These are phyloP conservation scores for Paramyrothecium sp. DNA, from an alignment of 2,329 filamentous ascomycete genomes.

Conservation along the genomic window DNA sequence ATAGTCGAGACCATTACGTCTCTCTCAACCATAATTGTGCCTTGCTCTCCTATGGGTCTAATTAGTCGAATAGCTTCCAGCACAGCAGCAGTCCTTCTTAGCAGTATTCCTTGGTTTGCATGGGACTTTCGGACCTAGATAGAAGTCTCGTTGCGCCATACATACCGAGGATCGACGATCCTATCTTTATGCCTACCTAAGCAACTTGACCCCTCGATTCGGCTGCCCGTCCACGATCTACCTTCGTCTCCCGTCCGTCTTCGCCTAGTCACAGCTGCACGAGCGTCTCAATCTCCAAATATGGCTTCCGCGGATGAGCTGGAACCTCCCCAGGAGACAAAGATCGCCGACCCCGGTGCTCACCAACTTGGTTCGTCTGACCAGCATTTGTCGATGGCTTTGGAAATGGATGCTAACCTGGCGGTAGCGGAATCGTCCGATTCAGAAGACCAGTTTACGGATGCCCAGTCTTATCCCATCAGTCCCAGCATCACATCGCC, in stretches of 20 bases:
- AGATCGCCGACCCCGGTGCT: conserved; percentile 53
- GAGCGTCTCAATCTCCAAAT: not conserved
- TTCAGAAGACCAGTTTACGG: conserved; percentile 69
- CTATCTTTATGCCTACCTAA: too few species aligned
- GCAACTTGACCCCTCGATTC: not conserved
- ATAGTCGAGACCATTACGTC: not conserved
- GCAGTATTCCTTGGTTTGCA: not conserved
- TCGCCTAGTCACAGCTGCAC: not conserved
- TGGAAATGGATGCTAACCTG: conserved; percentile 18
- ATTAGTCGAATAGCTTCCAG: not conserved
- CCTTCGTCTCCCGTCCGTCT: not conserved
- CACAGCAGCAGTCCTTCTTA: not conserved
- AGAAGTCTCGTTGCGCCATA: too few species aligned
- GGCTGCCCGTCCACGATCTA: not conserved
- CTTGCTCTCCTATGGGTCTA: not conserved
- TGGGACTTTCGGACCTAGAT: not conserved
- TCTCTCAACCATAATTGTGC: not conserved
- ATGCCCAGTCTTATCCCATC: conserved; percentile 55
- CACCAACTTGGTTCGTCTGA: conserved; percentile 52
- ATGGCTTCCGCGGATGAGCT: conserved; percentile 29
- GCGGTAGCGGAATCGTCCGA: conserved; percentile 51
- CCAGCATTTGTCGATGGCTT: conserved; percentile 1
- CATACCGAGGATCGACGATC: too few species aligned
- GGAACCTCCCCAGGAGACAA: conserved; percentile 28
- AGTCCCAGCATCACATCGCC: conserved; percentile 45